Base-by-base conservation (phyloP, 495 filamentous ascomycete species). In the Hyaloscypha hepaticicola region DNA sequence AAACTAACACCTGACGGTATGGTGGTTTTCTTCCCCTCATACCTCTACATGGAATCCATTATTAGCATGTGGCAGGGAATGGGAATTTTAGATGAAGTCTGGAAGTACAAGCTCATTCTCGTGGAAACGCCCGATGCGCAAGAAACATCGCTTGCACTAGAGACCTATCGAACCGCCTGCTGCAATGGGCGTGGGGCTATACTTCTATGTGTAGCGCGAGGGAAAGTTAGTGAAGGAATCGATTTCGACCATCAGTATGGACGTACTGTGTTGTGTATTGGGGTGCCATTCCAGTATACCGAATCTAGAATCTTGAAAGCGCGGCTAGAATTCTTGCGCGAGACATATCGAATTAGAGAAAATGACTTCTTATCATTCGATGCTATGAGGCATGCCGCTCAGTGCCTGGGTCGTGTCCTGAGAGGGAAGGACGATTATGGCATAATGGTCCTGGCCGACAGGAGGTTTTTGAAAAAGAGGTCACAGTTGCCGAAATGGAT, bases 201-300 rank as follows among this genome's bases (percentile, higher is more conserved):
- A 31, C 79, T 99, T 49, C 86, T 97, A 5, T 97, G 92, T 74
- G 93, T 97, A 74, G 95, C 93, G 7, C 91, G 96, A 72, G 96
- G 96, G 12, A 99, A 99, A 74, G 96, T 99, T 2, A 91, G 87
- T 2, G 96, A 99, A 70, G 96, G 96, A 50, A 97, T 99, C 60
- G 96, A 99, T 84, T 99, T 99, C 70, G 96, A 99, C 73, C 95
- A 99, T 70, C 93, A 99, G 68, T 99, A 97, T 75, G 96, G 96
- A 19, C 91, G 96, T 64, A 95, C 94, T 1, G 96, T 99, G 79
- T 73, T 99, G 12, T 96, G 92, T 76, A 97, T 99, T 63, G 95
- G 96, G 68, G 93, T 97, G 4, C 96, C 96, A 0, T 99, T 97
- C 80, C 96, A 99, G 75, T 99, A 99, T 78, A 99, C 96, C 14